A percentile compares a stretch with the other conserved stretches of the same genome.
Evolutionary conservation across 106 monocot species (phyloP).

Genomic region (Chionographis japonica): DNA sequence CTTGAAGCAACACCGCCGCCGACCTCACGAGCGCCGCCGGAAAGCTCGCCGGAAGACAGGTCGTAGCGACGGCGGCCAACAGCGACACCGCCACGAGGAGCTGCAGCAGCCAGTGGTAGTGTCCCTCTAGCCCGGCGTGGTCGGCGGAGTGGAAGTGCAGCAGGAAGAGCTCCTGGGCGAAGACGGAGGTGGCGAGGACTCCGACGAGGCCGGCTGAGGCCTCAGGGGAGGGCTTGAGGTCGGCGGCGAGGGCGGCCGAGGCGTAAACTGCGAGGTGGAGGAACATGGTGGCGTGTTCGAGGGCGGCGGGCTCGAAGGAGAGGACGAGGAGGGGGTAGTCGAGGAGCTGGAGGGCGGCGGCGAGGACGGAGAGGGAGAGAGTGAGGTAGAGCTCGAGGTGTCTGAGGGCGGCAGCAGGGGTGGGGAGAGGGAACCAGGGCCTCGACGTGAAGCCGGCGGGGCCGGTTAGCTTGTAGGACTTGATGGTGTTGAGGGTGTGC

Average conservation of each 20-base stretch:
- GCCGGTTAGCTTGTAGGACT: slow-evolving; percentile 24
- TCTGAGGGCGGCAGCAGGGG: slow-evolving; percentile 13
- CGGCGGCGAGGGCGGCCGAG: slow-evolving; percentile 33
- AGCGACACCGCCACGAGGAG: slow-evolving; percentile 31
- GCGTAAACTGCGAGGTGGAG: slow-evolving; percentile 46
- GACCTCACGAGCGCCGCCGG: slow-evolving; percentile 45
- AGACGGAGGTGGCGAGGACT: slow-evolving; percentile 46
- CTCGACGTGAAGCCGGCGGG: slow-evolving; percentile 22
- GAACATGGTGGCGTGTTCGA: slow-evolving; percentile 67
- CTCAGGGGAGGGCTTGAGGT: slow-evolving; percentile 2
- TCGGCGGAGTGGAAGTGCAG: slow-evolving; percentile 70
- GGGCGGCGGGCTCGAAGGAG: slow-evolving; percentile 17
- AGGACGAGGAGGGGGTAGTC: slow-evolving; percentile 22
- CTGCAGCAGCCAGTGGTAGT: slow-evolving; percentile 78
- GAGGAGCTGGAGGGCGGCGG: slow-evolving; percentile 23
- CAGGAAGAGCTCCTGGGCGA: slow-evolving; percentile 67
- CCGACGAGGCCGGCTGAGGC: slow-evolving; percentile 18
- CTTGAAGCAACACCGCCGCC: slow-evolving; percentile 42
- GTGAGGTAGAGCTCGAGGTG: slow-evolving; percentile 51
- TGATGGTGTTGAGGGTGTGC: slow-evolving; percentile 57
- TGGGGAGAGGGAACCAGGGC: slow-evolving; percentile 48
- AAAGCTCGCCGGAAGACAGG: slow-evolving; percentile 25
- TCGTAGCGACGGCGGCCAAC: slow-evolving; percentile 16
- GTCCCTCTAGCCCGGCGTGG: slow-evolving; percentile 64
- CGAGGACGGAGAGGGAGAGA: slow-evolving; percentile 38